phyloP scores from a whole-genome alignment of 352 stramenopile genomes.

The Globisporangium uncinulatum region DNA sequence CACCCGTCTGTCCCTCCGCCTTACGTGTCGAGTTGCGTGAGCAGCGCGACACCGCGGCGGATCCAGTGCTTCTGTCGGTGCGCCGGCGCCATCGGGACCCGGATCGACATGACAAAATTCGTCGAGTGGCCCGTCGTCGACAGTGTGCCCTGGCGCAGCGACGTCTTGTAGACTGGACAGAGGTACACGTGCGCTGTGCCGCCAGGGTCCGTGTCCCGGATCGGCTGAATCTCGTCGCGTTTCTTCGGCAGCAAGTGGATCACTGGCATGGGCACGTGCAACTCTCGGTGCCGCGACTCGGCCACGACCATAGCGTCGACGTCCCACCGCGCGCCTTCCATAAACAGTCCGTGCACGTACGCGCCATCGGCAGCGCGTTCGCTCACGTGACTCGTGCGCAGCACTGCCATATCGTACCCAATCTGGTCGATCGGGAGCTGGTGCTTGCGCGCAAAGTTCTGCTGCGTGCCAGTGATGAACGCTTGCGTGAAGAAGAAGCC shows the following conservation, averaged over 20 bases:
- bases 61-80: slow-evolving; percentile 95
- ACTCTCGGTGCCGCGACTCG: slow-evolving; percentile 79
- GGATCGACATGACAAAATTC: slow-evolving; percentile 95
- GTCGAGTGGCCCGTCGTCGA: slow-evolving; percentile 93
- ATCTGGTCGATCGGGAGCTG: slow-evolving; percentile 90
- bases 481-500: slow-evolving; percentile 94
- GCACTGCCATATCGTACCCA: slow-evolving; percentile 83
- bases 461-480: slow-evolving; percentile 92
- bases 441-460: slow-evolving; percentile 92
- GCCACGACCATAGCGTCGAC: slow-evolving; percentile 51
- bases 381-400: slow-evolving; percentile 38
- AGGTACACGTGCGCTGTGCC: slow-evolving; percentile 90
- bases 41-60: slow-evolving; percentile 89
- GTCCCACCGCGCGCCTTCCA: slow-evolving; percentile 89
- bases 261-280: slow-evolving; percentile 86
- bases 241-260: slow-evolving; percentile 79
- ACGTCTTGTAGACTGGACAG: slow-evolving; percentile 92
- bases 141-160: slow-evolving; percentile 85
- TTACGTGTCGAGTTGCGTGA: slow-evolving; percentile 91
- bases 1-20: background rate
- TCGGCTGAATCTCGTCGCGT: slow-evolving; percentile 80
- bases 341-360: slow-evolving; percentile 87
- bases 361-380: slow-evolving; percentile 78
- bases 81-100: slow-evolving; percentile 81
- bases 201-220: slow-evolving; percentile 84